A percentile compares a stretch with the other conserved stretches of the same genome.
Conservation (phyloP, 306 rosid species). For the Geum urbanum region DNA sequence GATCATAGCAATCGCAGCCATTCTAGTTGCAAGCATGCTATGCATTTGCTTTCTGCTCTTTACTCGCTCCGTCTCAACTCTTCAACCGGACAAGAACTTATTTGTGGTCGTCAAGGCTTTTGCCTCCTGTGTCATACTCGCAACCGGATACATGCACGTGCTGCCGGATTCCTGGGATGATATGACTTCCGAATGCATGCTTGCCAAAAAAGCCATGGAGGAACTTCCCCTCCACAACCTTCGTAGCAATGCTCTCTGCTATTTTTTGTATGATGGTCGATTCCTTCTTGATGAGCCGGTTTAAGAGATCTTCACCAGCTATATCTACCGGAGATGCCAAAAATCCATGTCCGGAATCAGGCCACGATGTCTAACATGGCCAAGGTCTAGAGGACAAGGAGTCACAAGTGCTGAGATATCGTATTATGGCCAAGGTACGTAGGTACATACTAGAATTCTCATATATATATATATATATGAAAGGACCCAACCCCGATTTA, state of each 20-base stretch:
- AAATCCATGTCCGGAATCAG: constrained; percentile 4
- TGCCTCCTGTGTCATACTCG: constrained; percentile 62
- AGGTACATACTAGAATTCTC: neutral
- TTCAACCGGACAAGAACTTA: constrained; percentile 35
- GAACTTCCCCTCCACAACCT: constrained; percentile 50
- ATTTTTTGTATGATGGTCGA: constrained; percentile 51
- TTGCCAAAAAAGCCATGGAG: constrained; percentile 54
- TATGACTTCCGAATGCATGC: constrained; percentile 45
- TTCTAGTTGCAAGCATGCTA: constrained; percentile 41
- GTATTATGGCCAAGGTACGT: constrained; percentile 56
- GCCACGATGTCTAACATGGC: neutral
- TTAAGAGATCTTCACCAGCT: constrained; percentile 21
- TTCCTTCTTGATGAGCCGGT: constrained; percentile 41
- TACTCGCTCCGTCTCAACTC: constrained; percentile 35
- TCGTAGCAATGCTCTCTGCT: constrained; percentile 54
- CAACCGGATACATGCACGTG: constrained; percentile 74
- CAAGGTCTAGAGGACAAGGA: neutral
- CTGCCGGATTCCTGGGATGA: constrained; percentile 48
- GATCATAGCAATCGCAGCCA: constrained; percentile 41
- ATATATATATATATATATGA: no score
- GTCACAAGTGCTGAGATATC: constrained; percentile 33
- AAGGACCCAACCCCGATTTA: no score
- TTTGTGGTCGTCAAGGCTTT: constrained; percentile 53
- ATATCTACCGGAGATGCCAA: neutral
- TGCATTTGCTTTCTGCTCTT: constrained; percentile 43